phyloP scores from a whole-genome alignment of 208 protist species.

The Trichomonas tenax region DNA sequence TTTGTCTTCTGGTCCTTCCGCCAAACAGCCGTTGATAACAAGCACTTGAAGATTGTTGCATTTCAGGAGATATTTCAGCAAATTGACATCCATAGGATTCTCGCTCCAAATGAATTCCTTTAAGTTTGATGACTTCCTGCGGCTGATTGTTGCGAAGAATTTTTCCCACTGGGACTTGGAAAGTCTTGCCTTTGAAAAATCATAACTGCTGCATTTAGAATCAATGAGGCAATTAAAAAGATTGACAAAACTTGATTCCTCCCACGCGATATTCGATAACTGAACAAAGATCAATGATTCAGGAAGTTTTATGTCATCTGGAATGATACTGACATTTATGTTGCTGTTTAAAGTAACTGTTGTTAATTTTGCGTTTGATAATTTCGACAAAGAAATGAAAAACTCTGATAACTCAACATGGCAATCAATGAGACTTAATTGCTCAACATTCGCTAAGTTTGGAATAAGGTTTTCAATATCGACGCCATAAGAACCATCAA shows the following conservation, averaged over 20 bases:
- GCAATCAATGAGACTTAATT: not conserved
- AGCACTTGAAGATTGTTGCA: not conserved
- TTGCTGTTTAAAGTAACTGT: not conserved
- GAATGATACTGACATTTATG: not conserved
- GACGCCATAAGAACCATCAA: not conserved
- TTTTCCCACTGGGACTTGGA: too few relatives aligned
- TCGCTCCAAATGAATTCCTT: not conserved
- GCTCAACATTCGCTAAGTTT: not conserved
- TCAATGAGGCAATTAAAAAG: not conserved
- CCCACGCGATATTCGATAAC: not conserved
- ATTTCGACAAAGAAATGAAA: not conserved
- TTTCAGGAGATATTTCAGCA: not conserved
- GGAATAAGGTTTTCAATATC: not conserved
- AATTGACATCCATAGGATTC: not conserved
- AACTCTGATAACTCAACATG: not conserved
- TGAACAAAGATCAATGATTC: not conserved
- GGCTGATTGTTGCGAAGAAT: not conserved
- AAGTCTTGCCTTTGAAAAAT: not conserved
- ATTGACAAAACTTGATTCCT: not conserved
- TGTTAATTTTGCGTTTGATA: not conserved
- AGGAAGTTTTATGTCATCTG: not conserved
- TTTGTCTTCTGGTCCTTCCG: not conserved
- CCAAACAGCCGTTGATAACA: not conserved
- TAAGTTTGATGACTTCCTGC: too few relatives aligned
- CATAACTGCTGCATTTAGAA: too few relatives aligned